These are phyloP conservation scores for Tilletia caries DNA, from an alignment of 1,284 basidiomycete species.

Conservation along the genomic window DNA sequence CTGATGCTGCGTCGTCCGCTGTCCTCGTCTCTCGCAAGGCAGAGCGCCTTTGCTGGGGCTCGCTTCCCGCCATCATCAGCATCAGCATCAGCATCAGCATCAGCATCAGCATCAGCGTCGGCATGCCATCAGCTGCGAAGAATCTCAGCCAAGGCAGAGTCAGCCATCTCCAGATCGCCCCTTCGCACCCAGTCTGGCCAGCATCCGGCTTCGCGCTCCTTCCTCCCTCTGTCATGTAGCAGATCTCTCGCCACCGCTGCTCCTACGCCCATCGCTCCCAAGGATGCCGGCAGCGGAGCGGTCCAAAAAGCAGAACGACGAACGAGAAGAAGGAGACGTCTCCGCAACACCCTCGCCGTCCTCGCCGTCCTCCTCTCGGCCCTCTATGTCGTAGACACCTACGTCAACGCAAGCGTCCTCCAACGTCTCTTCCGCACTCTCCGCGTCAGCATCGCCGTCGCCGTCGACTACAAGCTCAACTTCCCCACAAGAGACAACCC, in stretches of 20 bases:
- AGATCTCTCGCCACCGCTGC: not conserved
- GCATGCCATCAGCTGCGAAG: not conserved
- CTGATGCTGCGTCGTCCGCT: no score
- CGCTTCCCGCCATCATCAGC: not conserved
- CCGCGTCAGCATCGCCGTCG: slow-evolving; percentile 35
- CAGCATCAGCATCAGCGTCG: not conserved
- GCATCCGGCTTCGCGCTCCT: no score
- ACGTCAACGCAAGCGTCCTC: slow-evolving; percentile 28
- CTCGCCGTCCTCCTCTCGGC: slow-evolving; percentile 16
- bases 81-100: slow-evolving; percentile 1
- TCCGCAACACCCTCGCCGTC: slow-evolving; percentile 6
- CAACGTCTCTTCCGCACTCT: slow-evolving; percentile 39
- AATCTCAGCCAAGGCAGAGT: not conserved
- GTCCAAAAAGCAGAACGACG: not conserved
- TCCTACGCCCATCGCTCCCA: not conserved
- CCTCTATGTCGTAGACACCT: slow-evolving; percentile 29
- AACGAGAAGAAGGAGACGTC: not conserved
- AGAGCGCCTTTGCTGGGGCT: no score
- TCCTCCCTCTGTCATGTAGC: not conserved
- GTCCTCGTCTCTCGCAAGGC: no score
- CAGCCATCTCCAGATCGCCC: no score
- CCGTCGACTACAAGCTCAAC: slow-evolving; percentile 47
- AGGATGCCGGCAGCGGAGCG: not conserved
- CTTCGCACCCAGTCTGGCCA: no score
- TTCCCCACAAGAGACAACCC: slow-evolving; percentile 34